Evolutionary conservation across 768 basidiomycete genomes (phyloP).

Genomic region (Amanita muscaria): DNA sequence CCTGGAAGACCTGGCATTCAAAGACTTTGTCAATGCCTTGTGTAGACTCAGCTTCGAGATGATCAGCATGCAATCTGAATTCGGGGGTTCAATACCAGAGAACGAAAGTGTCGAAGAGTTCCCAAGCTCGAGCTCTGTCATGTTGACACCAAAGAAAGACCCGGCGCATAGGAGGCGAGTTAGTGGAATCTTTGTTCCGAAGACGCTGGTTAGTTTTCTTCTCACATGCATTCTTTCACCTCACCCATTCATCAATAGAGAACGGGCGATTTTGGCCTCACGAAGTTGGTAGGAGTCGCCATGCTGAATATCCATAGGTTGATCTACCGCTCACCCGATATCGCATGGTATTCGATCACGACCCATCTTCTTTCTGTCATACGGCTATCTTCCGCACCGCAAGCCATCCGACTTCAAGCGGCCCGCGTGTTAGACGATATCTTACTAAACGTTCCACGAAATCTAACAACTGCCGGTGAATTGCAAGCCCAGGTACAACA

Average conservation of each 20-base stretch:
- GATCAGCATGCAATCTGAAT: constrained; percentile 77
- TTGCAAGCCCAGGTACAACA: constrained; percentile 66
- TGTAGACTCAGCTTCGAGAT: constrained; percentile 87
- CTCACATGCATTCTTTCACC: not conserved
- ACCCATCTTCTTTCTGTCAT: constrained; percentile 74
- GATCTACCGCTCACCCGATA: constrained; percentile 69
- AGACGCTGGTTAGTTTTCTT: constrained; percentile 52
- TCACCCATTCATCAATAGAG: constrained; percentile 37
- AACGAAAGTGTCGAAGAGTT: constrained; percentile 36
- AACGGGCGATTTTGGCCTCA: constrained; percentile 91
- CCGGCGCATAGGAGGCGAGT: constrained; percentile 57
- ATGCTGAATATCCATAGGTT: constrained; percentile 82
- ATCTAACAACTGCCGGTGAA: constrained; percentile 50
- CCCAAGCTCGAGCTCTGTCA: constrained; percentile 18
- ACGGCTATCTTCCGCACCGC: constrained; percentile 59
- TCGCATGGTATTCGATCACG: constrained; percentile 82
- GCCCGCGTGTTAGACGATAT: constrained; percentile 83
- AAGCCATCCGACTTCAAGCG: constrained; percentile 79
- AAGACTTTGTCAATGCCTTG: constrained; percentile 64
- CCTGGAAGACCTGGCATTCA: constrained; percentile 76
- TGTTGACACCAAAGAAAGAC: constrained; percentile 32
- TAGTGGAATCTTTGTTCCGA: constrained; percentile 83
- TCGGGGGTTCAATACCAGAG: constrained; percentile 20
- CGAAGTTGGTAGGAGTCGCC: constrained; percentile 72
- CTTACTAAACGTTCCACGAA: constrained; percentile 66